Evolutionary conservation across 352 stramenopile genomes (phyloP).

Genomic region (Pythium vanterpoolii): DNA sequence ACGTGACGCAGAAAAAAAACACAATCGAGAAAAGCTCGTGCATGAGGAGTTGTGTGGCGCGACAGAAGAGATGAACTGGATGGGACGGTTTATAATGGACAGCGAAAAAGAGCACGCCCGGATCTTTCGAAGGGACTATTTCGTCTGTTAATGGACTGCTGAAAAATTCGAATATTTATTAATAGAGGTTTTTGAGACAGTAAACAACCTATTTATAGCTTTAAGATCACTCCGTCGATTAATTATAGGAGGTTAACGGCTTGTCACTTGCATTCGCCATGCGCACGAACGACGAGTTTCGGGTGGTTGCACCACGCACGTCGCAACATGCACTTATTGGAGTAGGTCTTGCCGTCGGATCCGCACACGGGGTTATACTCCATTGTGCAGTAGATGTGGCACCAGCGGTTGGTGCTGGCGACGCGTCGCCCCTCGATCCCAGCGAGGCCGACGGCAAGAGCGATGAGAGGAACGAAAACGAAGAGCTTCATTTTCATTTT

Average conservation of each 20-base stretch:
- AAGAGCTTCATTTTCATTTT: conserved; percentile 1
- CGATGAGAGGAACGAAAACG: neutral
- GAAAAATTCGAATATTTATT: neutral
- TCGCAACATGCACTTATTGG: conserved; percentile 8
- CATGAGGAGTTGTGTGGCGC: neutral
- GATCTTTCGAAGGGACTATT: neutral
- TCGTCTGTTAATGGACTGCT: neutral
- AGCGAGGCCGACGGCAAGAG: neutral
- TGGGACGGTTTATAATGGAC: neutral
- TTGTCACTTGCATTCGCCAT: conserved; percentile 19
- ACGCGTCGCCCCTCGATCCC: neutral
- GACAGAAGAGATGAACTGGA: neutral
- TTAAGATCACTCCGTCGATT: neutral
- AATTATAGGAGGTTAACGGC: neutral
- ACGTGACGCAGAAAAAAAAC: neutral
- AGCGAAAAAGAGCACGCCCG: neutral
- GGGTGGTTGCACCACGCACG: conserved; percentile 11
- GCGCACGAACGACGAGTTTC: neutral
- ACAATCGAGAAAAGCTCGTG: neutral
- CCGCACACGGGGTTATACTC: conserved; percentile 15
- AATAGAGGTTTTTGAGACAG: neutral
- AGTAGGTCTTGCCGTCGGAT: conserved; percentile 5
- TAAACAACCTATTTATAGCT: neutral
- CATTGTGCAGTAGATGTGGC: conserved; percentile 22
- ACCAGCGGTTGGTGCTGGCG: neutral